Evolutionary conservation across 768 basidiomycete genomes (phyloP).

Genomic region (Cystoderma amianthinum): DNA sequence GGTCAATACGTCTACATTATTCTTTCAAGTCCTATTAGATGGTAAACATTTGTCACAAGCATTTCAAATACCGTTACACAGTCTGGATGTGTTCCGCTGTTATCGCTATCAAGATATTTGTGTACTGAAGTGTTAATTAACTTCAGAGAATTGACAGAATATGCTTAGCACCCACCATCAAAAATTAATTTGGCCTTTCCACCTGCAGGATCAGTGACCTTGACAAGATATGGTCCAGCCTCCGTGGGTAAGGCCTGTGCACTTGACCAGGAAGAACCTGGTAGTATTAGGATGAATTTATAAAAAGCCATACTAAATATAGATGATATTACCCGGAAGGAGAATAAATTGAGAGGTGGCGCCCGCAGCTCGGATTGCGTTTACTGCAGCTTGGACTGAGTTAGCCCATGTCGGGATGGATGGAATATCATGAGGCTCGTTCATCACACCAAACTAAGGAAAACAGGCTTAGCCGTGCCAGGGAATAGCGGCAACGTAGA

Average conservation of each 20-base stretch:
- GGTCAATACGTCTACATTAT: conserved; percentile 36
- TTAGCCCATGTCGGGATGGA: conserved; percentile 35
- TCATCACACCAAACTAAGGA: conserved; percentile 33
- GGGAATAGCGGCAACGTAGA: too few species aligned
- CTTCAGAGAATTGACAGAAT: background rate
- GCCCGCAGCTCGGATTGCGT: conserved; percentile 49
- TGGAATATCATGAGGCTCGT: conserved; percentile 53
- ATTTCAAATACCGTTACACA: conserved; percentile 16
- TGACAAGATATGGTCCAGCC: conserved; percentile 35
- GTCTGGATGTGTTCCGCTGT: conserved; percentile 30
- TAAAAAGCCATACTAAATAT: too few species aligned
- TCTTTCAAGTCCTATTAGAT: conserved; percentile 12
- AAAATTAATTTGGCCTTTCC: conserved; percentile 38
- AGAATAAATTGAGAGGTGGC: conserved; percentile 51
- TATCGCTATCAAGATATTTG: conserved; percentile 54
- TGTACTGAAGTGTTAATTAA: conserved; percentile 26
- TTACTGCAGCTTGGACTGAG: conserved; percentile 48
- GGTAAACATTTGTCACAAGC: conserved; percentile 2
- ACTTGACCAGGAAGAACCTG: conserved; percentile 21
- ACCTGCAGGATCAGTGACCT: conserved; percentile 34
- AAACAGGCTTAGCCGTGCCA: too few species aligned
- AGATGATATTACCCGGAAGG: conserved; percentile 35
- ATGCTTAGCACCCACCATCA: conserved; percentile 21
- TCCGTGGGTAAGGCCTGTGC: conserved; percentile 29
- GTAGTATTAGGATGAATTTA: too few species aligned